These are phyloP conservation scores for Russula sp. DNA, from an alignment of 768 basidiomycete genomes.

Conservation along the genomic window DNA sequence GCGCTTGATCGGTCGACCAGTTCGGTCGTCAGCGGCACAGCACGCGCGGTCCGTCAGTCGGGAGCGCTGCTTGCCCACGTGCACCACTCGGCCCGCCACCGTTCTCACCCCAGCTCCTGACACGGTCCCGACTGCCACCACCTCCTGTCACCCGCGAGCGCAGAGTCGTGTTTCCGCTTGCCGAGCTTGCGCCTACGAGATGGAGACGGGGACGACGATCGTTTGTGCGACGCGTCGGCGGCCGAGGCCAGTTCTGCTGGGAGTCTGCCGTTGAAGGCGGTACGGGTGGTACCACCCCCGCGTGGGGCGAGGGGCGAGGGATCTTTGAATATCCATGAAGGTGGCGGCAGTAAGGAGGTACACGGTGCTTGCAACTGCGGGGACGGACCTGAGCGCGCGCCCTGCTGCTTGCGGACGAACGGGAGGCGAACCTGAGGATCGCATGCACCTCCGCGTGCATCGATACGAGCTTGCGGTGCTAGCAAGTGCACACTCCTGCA, in stretches of 20 bases:
- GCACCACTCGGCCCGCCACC: background rate
- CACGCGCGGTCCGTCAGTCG: background rate
- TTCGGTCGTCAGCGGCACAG: no score
- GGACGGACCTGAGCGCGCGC: conserved; percentile 30
- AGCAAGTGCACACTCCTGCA: conserved; percentile 33
- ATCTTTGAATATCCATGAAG: conserved; percentile 16
- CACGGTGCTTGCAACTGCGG: conserved; percentile 19
- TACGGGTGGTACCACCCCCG: conserved; percentile 21
- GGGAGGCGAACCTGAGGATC: conserved; percentile 48
- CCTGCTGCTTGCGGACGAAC: conserved; percentile 45
- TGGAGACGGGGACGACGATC: background rate
- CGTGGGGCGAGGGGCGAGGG: conserved; percentile 21
- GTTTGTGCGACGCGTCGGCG: background rate
- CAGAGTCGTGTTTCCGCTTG: conserved; percentile 1
- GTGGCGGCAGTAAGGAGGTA: conserved; percentile 21
- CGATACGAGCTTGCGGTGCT: conserved; percentile 36
- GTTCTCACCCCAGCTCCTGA: background rate
- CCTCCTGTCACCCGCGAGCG: conserved; percentile 10
- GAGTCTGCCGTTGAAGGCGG: conserved; percentile 2
- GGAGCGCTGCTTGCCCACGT: background rate
- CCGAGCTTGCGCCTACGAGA: background rate
- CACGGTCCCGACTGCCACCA: no score
- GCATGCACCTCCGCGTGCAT: conserved; percentile 61
- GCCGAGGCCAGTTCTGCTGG: background rate
- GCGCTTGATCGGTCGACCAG: no score